Conservation (phyloP, 768 basidiomycete genomes). For the Boletus reticuloceps region DNA sequence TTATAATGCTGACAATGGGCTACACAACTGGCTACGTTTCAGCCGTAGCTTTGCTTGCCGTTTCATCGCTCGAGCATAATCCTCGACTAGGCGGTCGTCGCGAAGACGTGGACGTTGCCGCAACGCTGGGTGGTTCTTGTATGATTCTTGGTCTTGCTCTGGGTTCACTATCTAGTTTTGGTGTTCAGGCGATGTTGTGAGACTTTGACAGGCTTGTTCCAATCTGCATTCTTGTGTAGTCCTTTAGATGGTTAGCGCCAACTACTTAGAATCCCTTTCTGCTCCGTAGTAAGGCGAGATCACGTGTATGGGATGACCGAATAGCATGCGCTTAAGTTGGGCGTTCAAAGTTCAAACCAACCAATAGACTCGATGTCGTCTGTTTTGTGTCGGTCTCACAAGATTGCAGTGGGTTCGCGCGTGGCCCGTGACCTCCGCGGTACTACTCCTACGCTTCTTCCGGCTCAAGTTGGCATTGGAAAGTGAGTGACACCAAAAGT, state of each 20-base stretch:
- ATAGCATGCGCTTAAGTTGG: too few species aligned
- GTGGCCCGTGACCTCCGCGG: not conserved
- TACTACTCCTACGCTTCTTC: too few species aligned
- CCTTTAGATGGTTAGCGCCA: too few species aligned
- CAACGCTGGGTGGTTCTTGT: constrained; percentile 75
- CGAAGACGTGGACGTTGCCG: constrained; percentile 85
- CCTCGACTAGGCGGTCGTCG: constrained; percentile 57
- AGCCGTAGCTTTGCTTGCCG: constrained; percentile 77
- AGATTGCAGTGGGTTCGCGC: too few species aligned
- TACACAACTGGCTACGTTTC: constrained; percentile 76
- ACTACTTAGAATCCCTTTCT: too few species aligned
- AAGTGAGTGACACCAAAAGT: constrained; percentile 2
- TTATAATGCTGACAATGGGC: constrained; percentile 68
- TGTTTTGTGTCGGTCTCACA: too few species aligned
- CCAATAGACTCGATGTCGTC: too few species aligned
- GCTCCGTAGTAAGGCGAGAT: too few species aligned
- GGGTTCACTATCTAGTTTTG: constrained; percentile 80
- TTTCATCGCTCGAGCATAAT: constrained; percentile 48
- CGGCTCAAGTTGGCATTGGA: not conserved
- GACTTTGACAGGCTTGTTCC: too few species aligned
- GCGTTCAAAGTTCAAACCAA: too few species aligned
- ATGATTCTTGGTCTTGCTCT: constrained; percentile 70
- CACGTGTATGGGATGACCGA: too few species aligned
- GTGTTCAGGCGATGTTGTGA: constrained; percentile 55
- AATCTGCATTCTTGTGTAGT: too few species aligned